phyloP scores from a whole-genome alignment of 176 grass and related monocot species.

The Oryza nivara region DNA sequence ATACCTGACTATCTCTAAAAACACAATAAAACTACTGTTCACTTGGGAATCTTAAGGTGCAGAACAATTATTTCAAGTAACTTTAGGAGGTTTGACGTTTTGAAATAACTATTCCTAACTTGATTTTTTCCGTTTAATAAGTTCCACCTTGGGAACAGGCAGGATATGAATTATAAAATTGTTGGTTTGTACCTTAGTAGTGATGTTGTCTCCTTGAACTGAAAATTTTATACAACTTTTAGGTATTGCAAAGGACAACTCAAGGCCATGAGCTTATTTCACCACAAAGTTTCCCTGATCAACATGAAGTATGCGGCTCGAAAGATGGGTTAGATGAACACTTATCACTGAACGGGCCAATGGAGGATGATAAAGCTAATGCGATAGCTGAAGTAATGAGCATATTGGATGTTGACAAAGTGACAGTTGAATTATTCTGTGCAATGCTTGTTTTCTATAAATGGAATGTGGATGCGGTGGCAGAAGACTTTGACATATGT shows the following conservation, averaged over 20 bases:
- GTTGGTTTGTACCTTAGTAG: constrained; percentile 1
- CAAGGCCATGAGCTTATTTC: constrained; percentile 18
- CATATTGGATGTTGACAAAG: constrained; percentile 43
- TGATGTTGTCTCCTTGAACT: constrained; percentile 17
- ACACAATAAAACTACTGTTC: neutral
- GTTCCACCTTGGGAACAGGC: neutral
- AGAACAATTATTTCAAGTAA: constrained; percentile 13
- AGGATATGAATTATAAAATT: constrained; percentile 2
- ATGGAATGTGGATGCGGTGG: constrained; percentile 48
- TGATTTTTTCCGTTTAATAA: constrained; percentile 3
- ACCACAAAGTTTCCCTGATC: constrained; percentile 12
- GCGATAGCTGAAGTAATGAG: constrained; percentile 45
- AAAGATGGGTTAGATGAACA: constrained; percentile 21
- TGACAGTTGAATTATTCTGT: constrained; percentile 52
- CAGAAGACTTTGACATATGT: constrained; percentile 45
- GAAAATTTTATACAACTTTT: constrained; percentile 37
- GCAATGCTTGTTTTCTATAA: constrained; percentile 46
- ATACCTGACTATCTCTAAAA: neutral
- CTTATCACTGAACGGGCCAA: constrained; percentile 26
- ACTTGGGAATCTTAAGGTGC: constrained; percentile 11
- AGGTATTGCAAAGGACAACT: constrained; percentile 29
- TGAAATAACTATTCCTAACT: neutral
- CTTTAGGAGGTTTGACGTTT: neutral
- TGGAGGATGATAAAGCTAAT: constrained; percentile 53
- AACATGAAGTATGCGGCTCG: constrained; percentile 24